A percentile compares a stretch with the other conserved stretches of the same genome.
Evolutionary conservation across 306 rosid species (phyloP).

Genomic region (Prunus campanulata): DNA sequence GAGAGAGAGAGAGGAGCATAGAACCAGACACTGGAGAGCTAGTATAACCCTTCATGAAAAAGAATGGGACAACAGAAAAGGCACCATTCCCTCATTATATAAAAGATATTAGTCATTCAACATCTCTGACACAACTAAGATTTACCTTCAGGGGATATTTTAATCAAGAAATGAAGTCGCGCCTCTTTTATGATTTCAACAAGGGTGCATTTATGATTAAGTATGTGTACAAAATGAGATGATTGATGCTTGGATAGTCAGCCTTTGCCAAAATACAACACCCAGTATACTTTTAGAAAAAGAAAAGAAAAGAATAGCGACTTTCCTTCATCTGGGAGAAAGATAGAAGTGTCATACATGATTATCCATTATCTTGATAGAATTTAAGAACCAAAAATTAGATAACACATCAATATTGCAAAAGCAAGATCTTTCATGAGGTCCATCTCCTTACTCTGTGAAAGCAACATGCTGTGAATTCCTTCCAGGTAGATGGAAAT

Average conservation of each 20-base stretch:
- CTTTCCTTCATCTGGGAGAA: slow-evolving; percentile 9
- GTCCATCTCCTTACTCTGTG: slow-evolving; percentile 59
- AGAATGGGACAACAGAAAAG: not conserved
- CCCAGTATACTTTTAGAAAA: not conserved
- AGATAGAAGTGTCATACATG: not conserved
- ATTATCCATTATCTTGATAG: not conserved
- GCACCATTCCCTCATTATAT: not conserved
- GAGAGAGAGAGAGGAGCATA: not conserved
- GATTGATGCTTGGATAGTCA: not conserved
- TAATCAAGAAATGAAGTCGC: not conserved
- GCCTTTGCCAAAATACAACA: not conserved
- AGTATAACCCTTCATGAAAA: not conserved
- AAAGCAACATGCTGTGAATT: slow-evolving; percentile 70
- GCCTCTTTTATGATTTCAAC: not conserved
- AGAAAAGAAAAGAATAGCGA: not conserved
- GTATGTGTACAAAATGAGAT: not conserved
- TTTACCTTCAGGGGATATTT: not conserved
- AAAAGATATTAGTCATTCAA: not conserved
- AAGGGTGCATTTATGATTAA: not conserved
- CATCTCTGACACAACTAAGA: not conserved
- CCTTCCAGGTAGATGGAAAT: slow-evolving; percentile 77
- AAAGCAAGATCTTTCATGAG: slow-evolving; percentile 14
- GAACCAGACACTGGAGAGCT: not conserved
- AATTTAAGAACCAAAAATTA: slow-evolving; percentile 27
- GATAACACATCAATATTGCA: slow-evolving; percentile 16